Evolutionary conservation across 1,284 basidiomycete species (phyloP), one percentile per base, ranked within the genome.

Genomic region (Microbotryum violaceum): DNA sequence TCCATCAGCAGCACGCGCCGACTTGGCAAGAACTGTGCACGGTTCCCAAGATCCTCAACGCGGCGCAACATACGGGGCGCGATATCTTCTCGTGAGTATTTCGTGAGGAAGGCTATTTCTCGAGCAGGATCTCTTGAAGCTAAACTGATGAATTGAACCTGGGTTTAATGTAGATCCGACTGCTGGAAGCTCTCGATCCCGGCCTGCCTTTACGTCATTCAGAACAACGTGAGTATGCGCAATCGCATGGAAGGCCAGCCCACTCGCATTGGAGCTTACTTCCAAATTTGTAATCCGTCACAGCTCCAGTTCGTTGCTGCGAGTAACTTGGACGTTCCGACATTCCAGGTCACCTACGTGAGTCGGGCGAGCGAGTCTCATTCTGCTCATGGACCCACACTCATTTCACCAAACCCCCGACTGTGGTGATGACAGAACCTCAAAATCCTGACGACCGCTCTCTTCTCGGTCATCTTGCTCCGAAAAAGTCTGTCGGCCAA

Each of bases 111-210:
- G 18, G 16, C 5, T 27, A 20, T 7, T 2, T 14, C 3, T 33
- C 18, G 31, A 33, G 14, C 27, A 21, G 10, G 31, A 6, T 6
- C 25, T 14, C 48, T 54, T 21, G 7, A 27, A 16, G 8, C 42
- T 16, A 3, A 21, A 25, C 12, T 3, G n/a, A 7, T 21, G 16
- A 6, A 25, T 49, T 48, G 44, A 23, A 50, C 18, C 59, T 33
- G 78, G 67, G 72, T 78, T 57, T 75, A 76, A 54, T 85, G 89
- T 75, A 91, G 88, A 64, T 77, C 81, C 3, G 93, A 97, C 77
- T 92, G 89, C 77, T 96, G 91, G 90, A 97, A 96, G 76, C 83
- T 97, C 21, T 91, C 90, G 29, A 92, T 97, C 66, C 94, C 94
- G 12, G 94, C 94, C 12, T 82, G 97, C 62, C 87, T 97, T 69